Base-by-base conservation (phyloP, 331 rosid species). In the Arachis monticola region DNA sequence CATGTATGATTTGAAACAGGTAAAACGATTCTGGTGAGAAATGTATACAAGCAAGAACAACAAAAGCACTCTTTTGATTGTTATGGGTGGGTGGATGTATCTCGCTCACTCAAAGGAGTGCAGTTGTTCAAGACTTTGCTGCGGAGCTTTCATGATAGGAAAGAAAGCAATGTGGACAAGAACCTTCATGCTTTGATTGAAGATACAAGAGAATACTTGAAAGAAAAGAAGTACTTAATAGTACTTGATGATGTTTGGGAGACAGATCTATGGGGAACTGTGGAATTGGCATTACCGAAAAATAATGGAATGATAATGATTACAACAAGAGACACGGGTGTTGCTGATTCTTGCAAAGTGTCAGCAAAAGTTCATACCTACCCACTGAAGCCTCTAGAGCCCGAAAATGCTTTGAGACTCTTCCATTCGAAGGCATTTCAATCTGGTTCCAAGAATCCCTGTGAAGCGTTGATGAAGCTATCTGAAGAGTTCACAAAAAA, bases 161-260 rank as follows among this genome's bases (percentile, higher is more conserved):
- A 11, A 17, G 8, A 1, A 13, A 55, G 14, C 6, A 13, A 7
- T 55, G 8, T 6, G 59, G 59, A 68, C 5, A 51, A 48, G 52
- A 38, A 2, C 40, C 40, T 2, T 5, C 0, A 46, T 10, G n/a
- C 12, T 30, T 9, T 68, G 0, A 60, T 80, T 0, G 38, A 22
- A 5, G n/a, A n/a, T 4, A 57, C 64, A 8, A 76, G 75, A 45
- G 30, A 76, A 35, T 59, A 31, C 31, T 46, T 82, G 12, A 53
- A 46, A 3, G 64, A 14, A 46, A 82, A 62, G 48, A 44, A 44
- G 9, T 44, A 44, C 48, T 7, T 44, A 12, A 66, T 83, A 12
- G 84, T 77, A 7, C 69, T 83, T 17, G 75, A 83, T 50, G 84
- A 76, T 72, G 77, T 80, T 0, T 51, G 66, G 70, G 52, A 63